A percentile compares a stretch with the other conserved stretches of the same genome.
Conservation (phyloP, 495 filamentous ascomycete genomes). For the Penicillium pulvis region DNA sequence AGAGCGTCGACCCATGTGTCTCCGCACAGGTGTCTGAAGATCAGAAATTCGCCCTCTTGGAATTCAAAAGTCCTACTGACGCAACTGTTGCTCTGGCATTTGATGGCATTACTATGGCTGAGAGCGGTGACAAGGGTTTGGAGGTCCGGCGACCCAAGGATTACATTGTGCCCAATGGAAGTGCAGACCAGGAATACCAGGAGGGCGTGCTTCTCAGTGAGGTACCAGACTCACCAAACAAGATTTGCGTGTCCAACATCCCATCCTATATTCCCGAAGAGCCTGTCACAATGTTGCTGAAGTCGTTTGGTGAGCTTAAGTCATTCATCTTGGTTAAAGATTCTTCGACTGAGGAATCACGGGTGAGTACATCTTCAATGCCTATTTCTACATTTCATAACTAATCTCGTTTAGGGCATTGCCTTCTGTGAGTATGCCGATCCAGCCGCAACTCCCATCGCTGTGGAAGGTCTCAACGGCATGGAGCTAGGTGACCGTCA, state of each 20-base stretch:
- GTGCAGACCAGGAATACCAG: slow-evolving; percentile 75
- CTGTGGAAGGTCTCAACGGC: slow-evolving; percentile 86
- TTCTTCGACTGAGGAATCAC: slow-evolving; percentile 77
- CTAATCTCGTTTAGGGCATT: slow-evolving; percentile 67
- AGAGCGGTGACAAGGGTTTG: slow-evolving; percentile 63
- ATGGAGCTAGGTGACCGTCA: slow-evolving; percentile 88
- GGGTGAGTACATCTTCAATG: slow-evolving; percentile 58
- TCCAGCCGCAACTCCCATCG: slow-evolving; percentile 73
- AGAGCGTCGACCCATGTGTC: slow-evolving; percentile 82
- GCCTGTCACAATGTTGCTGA: slow-evolving; percentile 84
- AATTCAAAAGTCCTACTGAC: slow-evolving; percentile 86
- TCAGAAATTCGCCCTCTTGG: slow-evolving; percentile 76
- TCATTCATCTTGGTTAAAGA: slow-evolving; percentile 92
- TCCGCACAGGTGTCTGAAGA: slow-evolving; percentile 81
- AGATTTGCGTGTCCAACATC: slow-evolving; percentile 90
- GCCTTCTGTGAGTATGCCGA: slow-evolving; percentile 96
- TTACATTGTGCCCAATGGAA: slow-evolving; percentile 86
- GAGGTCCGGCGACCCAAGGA: slow-evolving; percentile 91
- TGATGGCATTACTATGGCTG: slow-evolving; percentile 86
- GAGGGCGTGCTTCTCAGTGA: slow-evolving; percentile 76
- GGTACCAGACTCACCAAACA: slow-evolving; percentile 90
- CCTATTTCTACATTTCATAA: slow-evolving; percentile 9
- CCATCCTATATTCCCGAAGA: slow-evolving; percentile 85
- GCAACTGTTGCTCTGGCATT: slow-evolving; percentile 89
- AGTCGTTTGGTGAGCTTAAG: slow-evolving; percentile 90